Evolutionary conservation across 345 rosid genomes (phyloP).

Genomic region (Sonneratia alba): DNA sequence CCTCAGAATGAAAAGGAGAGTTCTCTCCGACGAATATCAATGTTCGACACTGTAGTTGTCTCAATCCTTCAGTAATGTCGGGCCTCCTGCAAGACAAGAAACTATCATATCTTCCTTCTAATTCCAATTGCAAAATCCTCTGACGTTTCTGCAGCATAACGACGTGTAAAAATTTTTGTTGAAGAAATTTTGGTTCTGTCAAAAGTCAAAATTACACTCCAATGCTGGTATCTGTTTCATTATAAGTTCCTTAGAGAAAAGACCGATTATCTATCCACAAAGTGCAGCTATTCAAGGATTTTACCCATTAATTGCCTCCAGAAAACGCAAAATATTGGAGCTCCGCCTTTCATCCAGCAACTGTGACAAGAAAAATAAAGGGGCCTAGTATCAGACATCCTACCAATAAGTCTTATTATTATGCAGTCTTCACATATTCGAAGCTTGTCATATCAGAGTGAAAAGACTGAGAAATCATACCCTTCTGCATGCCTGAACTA

Average conservation of each 20-base stretch:
- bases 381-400: neutral
- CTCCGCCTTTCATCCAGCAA: conserved; percentile 77
- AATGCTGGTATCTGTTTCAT: neutral
- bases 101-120: neutral
- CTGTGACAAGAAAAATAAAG: conserved; percentile 30
- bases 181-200: neutral
- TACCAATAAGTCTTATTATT: neutral
- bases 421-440: neutral
- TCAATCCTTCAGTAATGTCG: conserved; percentile 72
- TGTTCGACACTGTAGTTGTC: conserved; percentile 66
- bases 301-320: conserved; percentile 84
- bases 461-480: conserved; percentile 32
- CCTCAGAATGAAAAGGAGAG: conserved; percentile 80
- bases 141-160: neutral
- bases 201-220: neutral
- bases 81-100: conserved; percentile 50
- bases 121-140: neutral
- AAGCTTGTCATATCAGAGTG: neutral
- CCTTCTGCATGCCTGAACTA: conserved; percentile 72
- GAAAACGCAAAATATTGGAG: conserved; percentile 66
- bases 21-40: conserved; percentile 80
- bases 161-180: neutral
- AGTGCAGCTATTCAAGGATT: neutral
- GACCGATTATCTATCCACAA: neutral
- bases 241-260: neutral